Percentiles rank a stretch among this genome's conserved stretches.
phyloP scores from a whole-genome alignment of 208 protist genomes.

The Leishmania guyanensis region DNA sequence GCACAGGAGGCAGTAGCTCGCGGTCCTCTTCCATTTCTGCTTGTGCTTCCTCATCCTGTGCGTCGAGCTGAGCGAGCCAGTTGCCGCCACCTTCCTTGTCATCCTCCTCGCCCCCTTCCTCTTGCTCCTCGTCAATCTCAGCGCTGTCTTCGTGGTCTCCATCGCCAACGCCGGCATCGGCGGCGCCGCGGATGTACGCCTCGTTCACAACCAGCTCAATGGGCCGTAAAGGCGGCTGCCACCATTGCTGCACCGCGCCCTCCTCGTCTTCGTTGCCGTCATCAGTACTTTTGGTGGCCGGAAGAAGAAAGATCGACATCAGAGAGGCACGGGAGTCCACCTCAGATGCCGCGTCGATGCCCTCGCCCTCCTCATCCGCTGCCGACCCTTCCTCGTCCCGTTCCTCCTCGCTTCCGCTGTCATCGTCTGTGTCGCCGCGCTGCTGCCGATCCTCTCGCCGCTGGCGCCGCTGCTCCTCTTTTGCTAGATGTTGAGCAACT shows the following conservation, averaged over 20 bases:
- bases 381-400: not conserved
- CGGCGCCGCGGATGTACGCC: constrained; percentile 43
- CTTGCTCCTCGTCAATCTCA: constrained; percentile 46
- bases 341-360: not conserved
- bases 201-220: constrained; percentile 31
- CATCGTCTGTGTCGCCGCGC: constrained; percentile 21
- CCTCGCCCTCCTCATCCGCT: constrained; percentile 3
- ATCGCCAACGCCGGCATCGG: constrained; percentile 34
- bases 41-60: constrained; percentile 23
- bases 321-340: constrained; percentile 4
- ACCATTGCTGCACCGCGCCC: constrained; percentile 6
- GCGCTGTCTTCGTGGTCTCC: constrained; percentile 30
- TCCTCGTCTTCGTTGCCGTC: constrained; percentile 12
- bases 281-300: not conserved
- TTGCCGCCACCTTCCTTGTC: constrained; percentile 21
- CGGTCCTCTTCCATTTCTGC: constrained; percentile 20
- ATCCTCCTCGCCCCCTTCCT: constrained; percentile 36
- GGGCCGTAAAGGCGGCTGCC: not conserved
- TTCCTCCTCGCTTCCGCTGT: constrained; percentile 21
- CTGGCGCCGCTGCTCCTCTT: constrained; percentile 34
- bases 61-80: constrained; percentile 24
- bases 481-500: constrained; percentile 11
- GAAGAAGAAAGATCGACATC: constrained; percentile 15
- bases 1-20: constrained; percentile 21
- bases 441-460: constrained; percentile 27